Conservation (phyloP, 2,329 filamentous ascomycete species). For the Colletotrichum neosansevieriae region DNA sequence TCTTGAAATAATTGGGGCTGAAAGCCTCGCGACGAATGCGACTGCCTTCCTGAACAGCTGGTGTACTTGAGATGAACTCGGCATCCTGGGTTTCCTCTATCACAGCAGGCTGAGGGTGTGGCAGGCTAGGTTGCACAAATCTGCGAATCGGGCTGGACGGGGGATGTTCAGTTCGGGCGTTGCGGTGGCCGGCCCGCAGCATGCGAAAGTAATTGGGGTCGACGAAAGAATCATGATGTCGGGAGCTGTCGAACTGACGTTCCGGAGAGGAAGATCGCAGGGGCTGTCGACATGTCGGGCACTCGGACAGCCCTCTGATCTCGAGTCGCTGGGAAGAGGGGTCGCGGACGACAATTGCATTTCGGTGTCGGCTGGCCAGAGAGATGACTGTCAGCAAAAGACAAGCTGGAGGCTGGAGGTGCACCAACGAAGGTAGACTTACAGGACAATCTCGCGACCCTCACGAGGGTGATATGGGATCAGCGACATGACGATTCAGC, state of each 20-base stretch:
- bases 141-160: slow-evolving; percentile 68
- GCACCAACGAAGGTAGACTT: slow-evolving; percentile 54
- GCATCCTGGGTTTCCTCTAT: slow-evolving; percentile 49
- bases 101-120: slow-evolving; percentile 40
- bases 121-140: slow-evolving; percentile 60
- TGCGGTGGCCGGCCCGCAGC: slow-evolving; percentile 72
- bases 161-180: slow-evolving; percentile 57
- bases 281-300: slow-evolving; percentile 90
- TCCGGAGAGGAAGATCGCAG: slow-evolving; percentile 65
- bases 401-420: not conserved
- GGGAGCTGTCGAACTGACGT: slow-evolving; percentile 60
- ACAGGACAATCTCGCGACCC: slow-evolving; percentile 85
- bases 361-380: slow-evolving; percentile 81
- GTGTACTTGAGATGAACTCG: slow-evolving; percentile 67
- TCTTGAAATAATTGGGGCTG: slow-evolving; percentile 90
- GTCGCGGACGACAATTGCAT: slow-evolving; percentile 93
- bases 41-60: slow-evolving; percentile 66
- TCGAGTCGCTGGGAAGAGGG: slow-evolving; percentile 86
- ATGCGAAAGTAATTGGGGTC: slow-evolving; percentile 96
- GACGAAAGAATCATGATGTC: slow-evolving; percentile 76
- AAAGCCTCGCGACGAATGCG: slow-evolving; percentile 90
- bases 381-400: slow-evolving; percentile 30
- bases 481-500: slow-evolving; percentile 66
- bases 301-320: slow-evolving; percentile 81
- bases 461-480: slow-evolving; percentile 81